Evolutionary conservation across 305 asterid genomes (phyloP).

Genomic region (Fraxinus dipetala): DNA sequence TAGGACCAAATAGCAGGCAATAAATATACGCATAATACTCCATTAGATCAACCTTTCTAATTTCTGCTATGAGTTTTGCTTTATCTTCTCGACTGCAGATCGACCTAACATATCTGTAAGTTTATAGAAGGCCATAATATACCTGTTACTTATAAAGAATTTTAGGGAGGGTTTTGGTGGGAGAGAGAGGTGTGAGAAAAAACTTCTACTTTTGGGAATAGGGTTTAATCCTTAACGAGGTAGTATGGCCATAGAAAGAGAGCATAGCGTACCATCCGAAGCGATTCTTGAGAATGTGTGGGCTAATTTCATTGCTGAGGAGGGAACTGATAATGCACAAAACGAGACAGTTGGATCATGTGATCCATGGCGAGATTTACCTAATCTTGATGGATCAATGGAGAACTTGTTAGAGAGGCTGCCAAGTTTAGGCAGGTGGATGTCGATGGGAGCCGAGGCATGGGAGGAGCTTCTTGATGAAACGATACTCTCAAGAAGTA

Average conservation of each 20-base stretch:
- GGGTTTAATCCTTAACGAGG: neutral
- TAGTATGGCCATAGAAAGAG: conserved; percentile 26
- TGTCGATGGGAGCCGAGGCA: conserved; percentile 63
- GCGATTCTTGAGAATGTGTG: conserved; percentile 61
- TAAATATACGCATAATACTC: neutral
- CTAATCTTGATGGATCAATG: conserved; percentile 32
- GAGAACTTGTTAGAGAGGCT: conserved; percentile 40
- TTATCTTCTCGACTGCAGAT: neutral
- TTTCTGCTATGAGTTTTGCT: neutral
- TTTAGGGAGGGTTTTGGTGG: neutral
- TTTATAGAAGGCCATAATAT: neutral
- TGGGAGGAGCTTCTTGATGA: conserved; percentile 59
- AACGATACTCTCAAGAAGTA: conserved; percentile 9
- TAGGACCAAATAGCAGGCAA: conserved; percentile 17
- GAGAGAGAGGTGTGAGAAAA: neutral
- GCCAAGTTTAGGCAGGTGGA: conserved; percentile 68
- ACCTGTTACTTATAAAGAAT: neutral
- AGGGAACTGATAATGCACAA: conserved; percentile 10
- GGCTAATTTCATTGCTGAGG: conserved; percentile 60
- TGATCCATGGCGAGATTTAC: conserved; percentile 39
- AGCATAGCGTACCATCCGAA: conserved; percentile 27
- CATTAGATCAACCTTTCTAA: neutral
- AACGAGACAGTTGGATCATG: conserved; percentile 5
- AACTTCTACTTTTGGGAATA: neutral
- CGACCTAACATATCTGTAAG: neutral